Percentiles rank a stretch among this genome's conserved stretches.
phyloP scores from a whole-genome alignment of 2,329 filamentous ascomycete species.

The Microsporum audouinii region DNA sequence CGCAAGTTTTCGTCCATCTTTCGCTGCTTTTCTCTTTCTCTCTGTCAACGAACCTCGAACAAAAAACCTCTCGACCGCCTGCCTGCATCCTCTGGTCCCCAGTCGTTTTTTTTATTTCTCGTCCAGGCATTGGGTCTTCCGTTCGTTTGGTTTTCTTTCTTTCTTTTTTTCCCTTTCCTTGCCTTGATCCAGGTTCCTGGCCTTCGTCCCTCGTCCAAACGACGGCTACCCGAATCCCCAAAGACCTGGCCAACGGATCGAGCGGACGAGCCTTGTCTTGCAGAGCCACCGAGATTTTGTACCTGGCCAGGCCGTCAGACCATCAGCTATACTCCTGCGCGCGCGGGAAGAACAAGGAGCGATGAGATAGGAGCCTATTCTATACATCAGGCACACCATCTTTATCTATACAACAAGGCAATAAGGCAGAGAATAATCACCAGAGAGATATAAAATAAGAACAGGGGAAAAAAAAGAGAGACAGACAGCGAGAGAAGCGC shows the following conservation, averaged over 20 bases:
- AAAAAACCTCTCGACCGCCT: neutral
- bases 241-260: neutral
- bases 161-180: neutral
- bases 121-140: neutral
- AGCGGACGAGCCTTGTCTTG: neutral
- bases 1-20: neutral
- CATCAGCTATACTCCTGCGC: neutral
- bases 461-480: no score
- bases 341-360: neutral
- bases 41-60: neutral
- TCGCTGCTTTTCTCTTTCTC: neutral
- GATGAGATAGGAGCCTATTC: neutral
- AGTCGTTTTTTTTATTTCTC: neutral
- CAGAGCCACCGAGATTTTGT: neutral
- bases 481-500: no score
- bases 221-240: neutral
- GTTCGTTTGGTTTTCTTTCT: neutral
- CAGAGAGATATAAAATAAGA: neutral
- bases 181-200: neutral
- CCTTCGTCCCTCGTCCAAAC: neutral
- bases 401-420: neutral
- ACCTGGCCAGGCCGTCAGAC: neutral
- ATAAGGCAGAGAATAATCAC: neutral
- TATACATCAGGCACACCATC: no score
- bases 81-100: neutral